phyloP scores from a whole-genome alignment of 2,329 filamentous ascomycete genomes.

The Plenodomus biglobosus region DNA sequence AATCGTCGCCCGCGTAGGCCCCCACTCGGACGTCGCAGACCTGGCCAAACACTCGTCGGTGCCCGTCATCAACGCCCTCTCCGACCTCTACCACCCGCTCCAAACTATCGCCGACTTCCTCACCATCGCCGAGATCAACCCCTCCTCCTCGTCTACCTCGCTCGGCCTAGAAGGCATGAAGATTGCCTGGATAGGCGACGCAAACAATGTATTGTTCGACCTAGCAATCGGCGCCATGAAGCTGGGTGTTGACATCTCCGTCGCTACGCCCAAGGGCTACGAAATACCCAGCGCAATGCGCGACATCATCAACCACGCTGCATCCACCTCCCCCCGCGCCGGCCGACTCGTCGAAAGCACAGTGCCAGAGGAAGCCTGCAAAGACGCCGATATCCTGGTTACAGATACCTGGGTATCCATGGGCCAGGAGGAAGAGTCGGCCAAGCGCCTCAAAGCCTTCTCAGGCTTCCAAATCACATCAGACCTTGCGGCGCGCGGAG shows the following conservation, averaged over 20 bases:
- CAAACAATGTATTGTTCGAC: constrained; percentile 96
- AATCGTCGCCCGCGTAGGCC: constrained; percentile 55
- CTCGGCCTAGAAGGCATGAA: constrained; percentile 81
- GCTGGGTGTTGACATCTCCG: constrained; percentile 80
- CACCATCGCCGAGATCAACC: constrained; percentile 80
- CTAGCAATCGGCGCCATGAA: constrained; percentile 85
- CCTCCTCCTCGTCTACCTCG: constrained; percentile 48
- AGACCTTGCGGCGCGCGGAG: constrained; percentile 78
- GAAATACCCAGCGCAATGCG: constrained; percentile 76
- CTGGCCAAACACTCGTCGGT: constrained; percentile 53
- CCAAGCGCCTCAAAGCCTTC: constrained; percentile 78
- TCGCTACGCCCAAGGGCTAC: constrained; percentile 85
- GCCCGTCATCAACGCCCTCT: constrained; percentile 63
- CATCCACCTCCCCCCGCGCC: constrained; percentile 56
- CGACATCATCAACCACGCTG: constrained; percentile 67
- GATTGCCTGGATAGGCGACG: constrained; percentile 93
- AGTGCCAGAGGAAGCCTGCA: constrained; percentile 80
- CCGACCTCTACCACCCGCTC: constrained; percentile 87
- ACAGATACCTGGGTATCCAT: constrained; percentile 99
- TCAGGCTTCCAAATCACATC: constrained; percentile 88
- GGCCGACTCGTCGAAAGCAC: constrained; percentile 74
- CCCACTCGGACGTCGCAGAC: constrained; percentile 53
- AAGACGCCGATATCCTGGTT: constrained; percentile 83
- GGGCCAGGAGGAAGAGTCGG: constrained; percentile 88
- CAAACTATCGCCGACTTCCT: constrained; percentile 94